These are phyloP conservation scores for Sideroxylon spinosum DNA, from an alignment of 179 eudicot genomes.

Conservation along the genomic window DNA sequence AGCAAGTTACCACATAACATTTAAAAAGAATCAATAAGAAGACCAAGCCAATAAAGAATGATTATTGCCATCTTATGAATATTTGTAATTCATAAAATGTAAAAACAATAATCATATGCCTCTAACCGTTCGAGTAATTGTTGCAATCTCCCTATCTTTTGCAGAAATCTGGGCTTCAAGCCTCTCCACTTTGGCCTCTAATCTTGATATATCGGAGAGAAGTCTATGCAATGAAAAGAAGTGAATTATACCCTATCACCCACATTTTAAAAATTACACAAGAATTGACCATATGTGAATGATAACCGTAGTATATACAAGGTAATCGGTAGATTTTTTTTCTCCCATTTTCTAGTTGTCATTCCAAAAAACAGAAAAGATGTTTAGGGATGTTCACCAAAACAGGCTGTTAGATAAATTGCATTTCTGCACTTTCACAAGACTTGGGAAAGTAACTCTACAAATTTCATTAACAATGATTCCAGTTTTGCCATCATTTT, in stretches of 20 bases:
- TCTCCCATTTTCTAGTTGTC: neutral
- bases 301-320: neutral
- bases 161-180: conserved; percentile 72
- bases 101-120: neutral
- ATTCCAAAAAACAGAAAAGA: neutral
- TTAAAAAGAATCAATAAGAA: conserved; percentile 1
- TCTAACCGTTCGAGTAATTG: conserved; percentile 85
- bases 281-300: neutral
- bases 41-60: conserved; percentile 9
- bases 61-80: too few relatives aligned
- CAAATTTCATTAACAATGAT: neutral
- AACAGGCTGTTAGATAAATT: neutral
- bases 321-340: neutral
- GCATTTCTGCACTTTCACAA: neutral
- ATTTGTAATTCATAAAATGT: neutral
- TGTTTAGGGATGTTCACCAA: neutral
- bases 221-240: conserved; percentile 39
- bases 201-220: conserved; percentile 84
- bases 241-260: neutral
- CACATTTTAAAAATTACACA: neutral
- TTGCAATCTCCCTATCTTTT: conserved; percentile 94
- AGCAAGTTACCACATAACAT: conserved; percentile 4
- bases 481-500: neutral
- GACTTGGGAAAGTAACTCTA: neutral
- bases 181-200: conserved; percentile 96